A percentile compares a stretch with the other conserved stretches of the same genome.
Conservation (phyloP, 768 basidiomycete genomes). For the Boletus insuetus region DNA sequence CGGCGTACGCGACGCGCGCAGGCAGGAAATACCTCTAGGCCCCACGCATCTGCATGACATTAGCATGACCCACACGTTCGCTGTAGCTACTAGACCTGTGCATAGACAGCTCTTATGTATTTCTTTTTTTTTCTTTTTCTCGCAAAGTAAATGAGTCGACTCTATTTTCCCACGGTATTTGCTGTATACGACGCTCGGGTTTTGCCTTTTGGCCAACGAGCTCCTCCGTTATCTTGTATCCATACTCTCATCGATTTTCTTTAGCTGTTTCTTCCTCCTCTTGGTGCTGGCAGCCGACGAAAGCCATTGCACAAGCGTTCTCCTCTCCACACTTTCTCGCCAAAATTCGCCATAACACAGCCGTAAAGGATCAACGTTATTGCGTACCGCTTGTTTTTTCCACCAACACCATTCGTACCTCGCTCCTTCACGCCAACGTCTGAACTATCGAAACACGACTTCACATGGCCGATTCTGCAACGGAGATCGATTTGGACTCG, state of each 20-base stretch:
- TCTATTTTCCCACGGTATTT: constrained; percentile 32
- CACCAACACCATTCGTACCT: constrained; percentile 16
- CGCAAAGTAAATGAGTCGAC: not conserved
- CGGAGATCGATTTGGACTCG: constrained; percentile 98
- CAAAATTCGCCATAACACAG: constrained; percentile 21
- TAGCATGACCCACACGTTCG: not conserved
- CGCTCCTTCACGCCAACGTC: constrained; percentile 17
- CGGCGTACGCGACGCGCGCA: constrained; percentile 24
- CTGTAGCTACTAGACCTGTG: not conserved
- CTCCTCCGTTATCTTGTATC: constrained; percentile 34
- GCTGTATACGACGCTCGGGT: constrained; percentile 29
- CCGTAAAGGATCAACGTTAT: constrained; percentile 22
- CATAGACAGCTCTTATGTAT: not conserved
- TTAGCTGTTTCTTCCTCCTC: constrained; percentile 8
- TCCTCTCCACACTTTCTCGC: constrained; percentile 4
- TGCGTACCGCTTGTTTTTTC: constrained; percentile 26
- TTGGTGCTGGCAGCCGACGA: constrained; percentile 25
- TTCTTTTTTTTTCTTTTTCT: not conserved
- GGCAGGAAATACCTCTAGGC: constrained; percentile 5
- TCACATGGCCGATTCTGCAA: constrained; percentile 72
- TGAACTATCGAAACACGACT: constrained; percentile 13
- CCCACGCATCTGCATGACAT: not conserved
- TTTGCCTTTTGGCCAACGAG: constrained; percentile 32
- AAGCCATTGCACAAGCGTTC: constrained; percentile 10
- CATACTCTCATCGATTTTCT: constrained; percentile 34